Conservation (phyloP, 768 basidiomycete species). For the Postia placenta region DNA sequence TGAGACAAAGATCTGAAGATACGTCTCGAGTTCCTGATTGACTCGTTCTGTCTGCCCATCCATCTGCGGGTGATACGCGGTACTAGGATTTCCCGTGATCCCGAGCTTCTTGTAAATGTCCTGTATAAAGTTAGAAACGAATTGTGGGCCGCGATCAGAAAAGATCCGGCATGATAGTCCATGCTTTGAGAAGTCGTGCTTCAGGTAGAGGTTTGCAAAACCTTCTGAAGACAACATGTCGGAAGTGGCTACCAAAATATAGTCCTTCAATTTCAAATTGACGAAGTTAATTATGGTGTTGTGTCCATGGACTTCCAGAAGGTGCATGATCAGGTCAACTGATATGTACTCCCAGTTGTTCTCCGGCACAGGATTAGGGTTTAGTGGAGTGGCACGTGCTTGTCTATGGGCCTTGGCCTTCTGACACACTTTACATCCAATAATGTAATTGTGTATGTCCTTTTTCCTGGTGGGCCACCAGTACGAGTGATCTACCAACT, state of each 20-base stretch:
- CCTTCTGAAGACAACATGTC: constrained; percentile 3
- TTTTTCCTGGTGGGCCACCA: constrained; percentile 31
- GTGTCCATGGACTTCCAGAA: constrained; percentile 14
- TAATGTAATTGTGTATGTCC: constrained; percentile 25
- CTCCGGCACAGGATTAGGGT: constrained; percentile 8
- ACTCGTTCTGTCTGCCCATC: constrained; percentile 32
- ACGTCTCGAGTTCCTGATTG: constrained; percentile 32
- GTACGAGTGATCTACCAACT: constrained; percentile 29
- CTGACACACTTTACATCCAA: constrained; percentile 24
- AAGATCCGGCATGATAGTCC: constrained; percentile 11
- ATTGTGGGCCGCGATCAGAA: constrained; percentile 12
- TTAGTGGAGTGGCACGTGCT: constrained; percentile 23
- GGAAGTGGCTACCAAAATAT: constrained; percentile 9
- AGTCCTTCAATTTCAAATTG: constrained; percentile 3
- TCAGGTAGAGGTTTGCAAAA: constrained; percentile 10
- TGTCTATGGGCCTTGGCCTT: constrained; percentile 23
- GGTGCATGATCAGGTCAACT: constrained; percentile 18
- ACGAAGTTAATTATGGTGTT: constrained; percentile 13
- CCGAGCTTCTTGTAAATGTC: not conserved
- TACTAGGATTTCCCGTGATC: constrained; percentile 19
- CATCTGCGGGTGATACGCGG: constrained; percentile 38
- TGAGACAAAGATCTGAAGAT: constrained; percentile 28
- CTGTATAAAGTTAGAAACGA: constrained; percentile 6
- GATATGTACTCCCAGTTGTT: constrained; percentile 5
- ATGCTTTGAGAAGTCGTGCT: constrained; percentile 5